Evolutionary conservation across 2,329 filamentous ascomycete genomes (phyloP).

Genomic region (Pseudogymnoascus verrucosus): DNA sequence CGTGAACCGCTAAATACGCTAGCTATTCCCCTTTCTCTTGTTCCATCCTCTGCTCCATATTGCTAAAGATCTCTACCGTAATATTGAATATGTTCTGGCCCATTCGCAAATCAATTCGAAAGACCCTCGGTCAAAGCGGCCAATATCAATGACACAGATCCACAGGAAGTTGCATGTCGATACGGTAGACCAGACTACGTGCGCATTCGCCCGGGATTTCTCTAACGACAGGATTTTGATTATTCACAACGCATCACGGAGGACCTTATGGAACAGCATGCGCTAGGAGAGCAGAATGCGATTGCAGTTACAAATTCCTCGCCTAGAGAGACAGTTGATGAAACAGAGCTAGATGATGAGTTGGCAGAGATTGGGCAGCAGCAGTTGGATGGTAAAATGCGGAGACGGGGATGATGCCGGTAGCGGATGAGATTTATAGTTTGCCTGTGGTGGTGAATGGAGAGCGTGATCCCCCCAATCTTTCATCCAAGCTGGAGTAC

Average conservation of each 20-base stretch:
- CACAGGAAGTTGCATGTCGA: conserved; percentile 85
- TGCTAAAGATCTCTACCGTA: too few relatives aligned
- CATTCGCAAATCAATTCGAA: too few relatives aligned
- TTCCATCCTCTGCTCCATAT: too few relatives aligned
- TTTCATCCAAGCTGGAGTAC: conserved; percentile 13
- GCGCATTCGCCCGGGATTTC: conserved; percentile 32
- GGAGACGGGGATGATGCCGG: conserved; percentile 78
- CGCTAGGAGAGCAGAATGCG: conserved; percentile 86
- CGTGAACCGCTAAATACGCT: too few relatives aligned
- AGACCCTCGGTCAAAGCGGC: conserved; percentile 76
- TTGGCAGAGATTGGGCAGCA: conserved; percentile 84
- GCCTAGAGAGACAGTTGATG: conserved; percentile 66
- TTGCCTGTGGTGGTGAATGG: conserved; percentile 68
- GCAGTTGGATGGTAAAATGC: conserved; percentile 85
- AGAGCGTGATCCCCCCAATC: conserved; percentile 48
- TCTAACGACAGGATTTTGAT: not conserved
- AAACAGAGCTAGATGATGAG: conserved; percentile 77
- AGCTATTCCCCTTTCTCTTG: too few relatives aligned
- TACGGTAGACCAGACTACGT: conserved; percentile 94
- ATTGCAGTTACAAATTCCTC: conserved; percentile 69
- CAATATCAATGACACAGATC: conserved; percentile 97
- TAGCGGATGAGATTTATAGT: conserved; percentile 66
- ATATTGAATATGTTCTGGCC: too few relatives aligned
- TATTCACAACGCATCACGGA: conserved; percentile 45
- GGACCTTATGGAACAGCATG: conserved; percentile 81